phyloP scores from a whole-genome alignment of 768 basidiomycete genomes.

The Russula olivacea region DNA sequence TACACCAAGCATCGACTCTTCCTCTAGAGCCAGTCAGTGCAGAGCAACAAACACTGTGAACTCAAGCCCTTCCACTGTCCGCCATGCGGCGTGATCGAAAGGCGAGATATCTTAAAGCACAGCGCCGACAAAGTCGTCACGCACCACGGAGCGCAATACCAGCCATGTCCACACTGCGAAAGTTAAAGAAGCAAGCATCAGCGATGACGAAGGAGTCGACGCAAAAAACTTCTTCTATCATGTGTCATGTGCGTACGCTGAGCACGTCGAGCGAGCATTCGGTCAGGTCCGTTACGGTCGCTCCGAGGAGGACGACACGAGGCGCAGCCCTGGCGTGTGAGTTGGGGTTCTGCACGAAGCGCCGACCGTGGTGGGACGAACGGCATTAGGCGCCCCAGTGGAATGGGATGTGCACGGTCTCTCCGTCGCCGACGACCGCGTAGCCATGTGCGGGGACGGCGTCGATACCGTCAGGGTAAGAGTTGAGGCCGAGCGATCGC shows the following conservation, averaged over 20 bases:
- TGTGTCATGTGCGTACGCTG: conserved; percentile 47
- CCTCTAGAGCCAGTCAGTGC: background rate
- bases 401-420: conserved; percentile 84
- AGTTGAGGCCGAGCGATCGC: conserved; percentile 64
- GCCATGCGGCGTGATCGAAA: conserved; percentile 66
- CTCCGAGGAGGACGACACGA: conserved; percentile 78
- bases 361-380: conserved; percentile 84
- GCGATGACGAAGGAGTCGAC: conserved; percentile 83
- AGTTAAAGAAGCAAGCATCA: conserved; percentile 94
- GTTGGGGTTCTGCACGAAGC: conserved; percentile 76
- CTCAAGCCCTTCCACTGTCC: no score
- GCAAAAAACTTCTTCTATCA: conserved; percentile 48
- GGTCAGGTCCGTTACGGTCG: conserved; percentile 71
- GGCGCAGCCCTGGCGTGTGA: conserved; percentile 51
- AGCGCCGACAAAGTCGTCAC: conserved; percentile 70
- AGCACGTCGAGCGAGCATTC: conserved; percentile 45
- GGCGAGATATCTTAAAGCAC: no score
- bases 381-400: conserved; percentile 66
- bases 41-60: no score
- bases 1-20: background rate
- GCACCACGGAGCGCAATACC: conserved; percentile 44
- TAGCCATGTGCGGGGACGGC: conserved; percentile 81
- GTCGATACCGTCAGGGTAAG: conserved; percentile 80
- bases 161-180: conserved; percentile 56
- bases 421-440: conserved; percentile 62